A percentile compares a stretch with the other conserved stretches of the same genome.
Evolutionary conservation across 306 rosid genomes (phyloP).

Genomic region (Geum urbanum): DNA sequence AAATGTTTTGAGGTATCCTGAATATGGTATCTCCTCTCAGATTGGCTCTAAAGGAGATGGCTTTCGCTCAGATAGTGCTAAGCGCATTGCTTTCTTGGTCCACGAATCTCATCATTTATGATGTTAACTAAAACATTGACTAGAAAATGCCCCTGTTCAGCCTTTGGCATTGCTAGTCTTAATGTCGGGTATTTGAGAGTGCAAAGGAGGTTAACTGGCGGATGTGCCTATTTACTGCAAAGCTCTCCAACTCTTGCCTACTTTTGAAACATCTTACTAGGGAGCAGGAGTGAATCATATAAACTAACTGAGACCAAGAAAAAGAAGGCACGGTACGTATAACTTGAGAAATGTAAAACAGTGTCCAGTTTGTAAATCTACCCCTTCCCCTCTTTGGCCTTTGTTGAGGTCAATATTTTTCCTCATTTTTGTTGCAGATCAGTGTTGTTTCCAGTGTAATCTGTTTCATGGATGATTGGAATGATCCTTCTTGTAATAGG

Average conservation of each 20-base stretch:
- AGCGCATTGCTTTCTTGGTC: slow-evolving; percentile 69
- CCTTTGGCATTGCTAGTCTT: slow-evolving; percentile 40
- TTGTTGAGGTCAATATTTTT: background rate
- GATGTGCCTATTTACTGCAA: slow-evolving; percentile 20
- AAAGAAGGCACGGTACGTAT: background rate
- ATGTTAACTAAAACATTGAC: slow-evolving; percentile 39
- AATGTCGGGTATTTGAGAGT: slow-evolving; percentile 42
- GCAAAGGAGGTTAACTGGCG: slow-evolving; percentile 39
- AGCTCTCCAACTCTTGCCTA: slow-evolving; percentile 27
- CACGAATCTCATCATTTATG: slow-evolving; percentile 73
- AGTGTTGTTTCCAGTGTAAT: background rate
- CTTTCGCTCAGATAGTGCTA: slow-evolving; percentile 64
- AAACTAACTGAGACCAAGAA: slow-evolving; percentile 24
- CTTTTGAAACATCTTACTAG: slow-evolving; percentile 28
- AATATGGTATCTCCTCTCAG: slow-evolving; percentile 50
- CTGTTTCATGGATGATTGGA: slow-evolving; percentile 14
- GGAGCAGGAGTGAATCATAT: slow-evolving; percentile 22
- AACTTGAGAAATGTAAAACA: slow-evolving; percentile 42
- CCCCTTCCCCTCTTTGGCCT: slow-evolving; percentile 21
- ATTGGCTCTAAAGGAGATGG: slow-evolving; percentile 66
- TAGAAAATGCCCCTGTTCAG: slow-evolving; percentile 33
- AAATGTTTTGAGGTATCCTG: slow-evolving; percentile 28
- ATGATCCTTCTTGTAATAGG: background rate
- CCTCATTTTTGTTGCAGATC: background rate
- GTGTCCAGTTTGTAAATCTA: slow-evolving; percentile 33